These are phyloP conservation scores for Coemansia sp. DNA, from an alignment of 192 early-diverging fungal species.

Conservation along the genomic window DNA sequence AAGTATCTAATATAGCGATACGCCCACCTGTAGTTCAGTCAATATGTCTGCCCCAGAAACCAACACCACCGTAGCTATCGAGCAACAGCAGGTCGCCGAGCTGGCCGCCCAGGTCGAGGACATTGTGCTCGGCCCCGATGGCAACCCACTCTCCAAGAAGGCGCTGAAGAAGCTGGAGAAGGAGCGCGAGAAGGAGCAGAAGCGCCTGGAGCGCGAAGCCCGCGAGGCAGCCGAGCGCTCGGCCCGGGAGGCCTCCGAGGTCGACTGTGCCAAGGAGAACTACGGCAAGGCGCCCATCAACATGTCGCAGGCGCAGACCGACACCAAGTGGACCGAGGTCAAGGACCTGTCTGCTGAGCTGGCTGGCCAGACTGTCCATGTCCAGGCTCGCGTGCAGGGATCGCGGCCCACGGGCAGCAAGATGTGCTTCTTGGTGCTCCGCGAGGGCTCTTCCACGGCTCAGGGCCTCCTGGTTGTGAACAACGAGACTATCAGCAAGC, in stretches of 20 bases:
- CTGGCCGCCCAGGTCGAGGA: slow-evolving; percentile 53
- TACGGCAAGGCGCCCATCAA: slow-evolving; percentile 91
- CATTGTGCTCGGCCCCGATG: slow-evolving; percentile 68
- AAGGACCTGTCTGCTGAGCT: slow-evolving; percentile 60
- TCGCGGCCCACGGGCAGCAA: slow-evolving; percentile 77
- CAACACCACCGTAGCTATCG: background rate
- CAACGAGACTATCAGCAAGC: slow-evolving; percentile 79
- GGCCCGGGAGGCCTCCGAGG: slow-evolving; percentile 48
- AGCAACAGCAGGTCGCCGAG: slow-evolving; percentile 32
- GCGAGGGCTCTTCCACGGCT: slow-evolving; percentile 84
- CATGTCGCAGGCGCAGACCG: slow-evolving; percentile 75
- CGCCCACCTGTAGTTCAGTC: background rate
- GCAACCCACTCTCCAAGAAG: slow-evolving; percentile 88
- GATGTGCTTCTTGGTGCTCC: slow-evolving; percentile 88
- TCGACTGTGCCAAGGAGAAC: slow-evolving; percentile 78
- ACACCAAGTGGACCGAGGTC: slow-evolving; percentile 67
- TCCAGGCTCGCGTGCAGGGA: slow-evolving; percentile 91
- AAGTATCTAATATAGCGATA: background rate
- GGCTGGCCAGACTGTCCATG: slow-evolving; percentile 72
- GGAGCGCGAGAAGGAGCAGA: slow-evolving; percentile 82
- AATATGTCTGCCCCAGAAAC: slow-evolving; percentile 42
- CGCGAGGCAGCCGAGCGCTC: slow-evolving; percentile 69
- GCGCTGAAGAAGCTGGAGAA: slow-evolving; percentile 94
- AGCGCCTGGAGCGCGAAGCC: slow-evolving; percentile 61
- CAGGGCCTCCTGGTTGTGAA: slow-evolving; percentile 83